Conservation (phyloP, 2,329 filamentous ascomycete genomes). For the Tympanopsis confertula region DNA sequence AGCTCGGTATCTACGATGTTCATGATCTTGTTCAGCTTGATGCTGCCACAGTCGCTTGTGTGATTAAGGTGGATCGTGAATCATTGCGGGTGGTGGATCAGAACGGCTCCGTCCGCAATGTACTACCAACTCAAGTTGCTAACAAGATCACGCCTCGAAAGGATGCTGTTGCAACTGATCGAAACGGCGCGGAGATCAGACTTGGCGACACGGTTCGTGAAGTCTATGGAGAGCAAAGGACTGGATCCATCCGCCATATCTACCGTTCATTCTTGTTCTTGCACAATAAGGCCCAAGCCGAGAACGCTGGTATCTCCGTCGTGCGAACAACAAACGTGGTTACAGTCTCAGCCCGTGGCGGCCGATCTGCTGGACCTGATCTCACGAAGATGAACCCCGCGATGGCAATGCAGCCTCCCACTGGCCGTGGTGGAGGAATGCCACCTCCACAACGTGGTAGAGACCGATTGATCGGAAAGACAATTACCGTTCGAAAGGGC, state of each 20-base stretch:
- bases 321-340: slow-evolving; percentile 74
- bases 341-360: slow-evolving; percentile 89
- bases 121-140: slow-evolving; percentile 83
- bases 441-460: slow-evolving; percentile 64
- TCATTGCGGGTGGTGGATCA: slow-evolving; percentile 84
- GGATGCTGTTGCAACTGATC: slow-evolving; percentile 80
- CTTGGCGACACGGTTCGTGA: slow-evolving; percentile 88
- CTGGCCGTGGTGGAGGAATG: slow-evolving; percentile 36
- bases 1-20: slow-evolving; percentile 78
- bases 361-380: slow-evolving; percentile 58
- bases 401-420: slow-evolving; percentile 57
- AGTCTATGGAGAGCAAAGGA: slow-evolving; percentile 70
- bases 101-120: slow-evolving; percentile 67
- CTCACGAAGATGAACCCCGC: slow-evolving; percentile 87
- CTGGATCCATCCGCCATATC: slow-evolving; percentile 85
- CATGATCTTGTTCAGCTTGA: slow-evolving; percentile 93
- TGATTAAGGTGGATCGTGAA: slow-evolving; percentile 91
- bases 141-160: slow-evolving; percentile 77
- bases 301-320: slow-evolving; percentile 85
- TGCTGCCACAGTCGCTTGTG: slow-evolving; percentile 75
- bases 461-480: slow-evolving; percentile 80
- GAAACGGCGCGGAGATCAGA: slow-evolving; percentile 85
- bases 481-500: slow-evolving; percentile 76
- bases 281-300: slow-evolving; percentile 70
- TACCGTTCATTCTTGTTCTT: slow-evolving; percentile 87